These are phyloP conservation scores for Dactylis glomerata DNA, from an alignment of 176 grass and related monocot species.

Conservation along the genomic window DNA sequence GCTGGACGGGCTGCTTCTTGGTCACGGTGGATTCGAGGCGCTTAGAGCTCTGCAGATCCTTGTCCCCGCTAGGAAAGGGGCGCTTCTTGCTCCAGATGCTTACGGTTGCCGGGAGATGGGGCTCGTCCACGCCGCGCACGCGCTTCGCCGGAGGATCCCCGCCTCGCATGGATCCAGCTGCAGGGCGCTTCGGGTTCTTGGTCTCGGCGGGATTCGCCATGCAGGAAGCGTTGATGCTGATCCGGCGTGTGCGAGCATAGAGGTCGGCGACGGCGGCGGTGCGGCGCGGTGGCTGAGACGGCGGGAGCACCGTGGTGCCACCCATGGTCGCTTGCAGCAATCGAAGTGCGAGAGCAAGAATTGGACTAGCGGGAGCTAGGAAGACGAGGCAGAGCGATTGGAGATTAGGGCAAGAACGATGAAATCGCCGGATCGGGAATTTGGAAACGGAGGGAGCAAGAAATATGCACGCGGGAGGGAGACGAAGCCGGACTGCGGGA, in stretches of 20 bases:
- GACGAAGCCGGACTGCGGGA: no score
- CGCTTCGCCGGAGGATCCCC: background rate
- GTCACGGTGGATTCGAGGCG: background rate
- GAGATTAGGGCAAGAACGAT: background rate
- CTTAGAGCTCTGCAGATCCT: background rate
- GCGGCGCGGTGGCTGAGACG: background rate
- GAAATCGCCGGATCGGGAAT: background rate
- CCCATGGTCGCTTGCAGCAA: background rate
- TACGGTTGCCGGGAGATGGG: no score
- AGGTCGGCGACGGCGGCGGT: background rate
- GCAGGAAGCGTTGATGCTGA: background rate
- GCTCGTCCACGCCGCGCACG: background rate
- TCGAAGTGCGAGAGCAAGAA: background rate
- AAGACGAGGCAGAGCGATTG: background rate
- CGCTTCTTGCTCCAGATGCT: background rate
- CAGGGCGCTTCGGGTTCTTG: background rate
- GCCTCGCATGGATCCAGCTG: no score
- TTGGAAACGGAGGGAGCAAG: background rate
- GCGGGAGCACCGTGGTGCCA: background rate
- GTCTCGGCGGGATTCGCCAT: background rate
- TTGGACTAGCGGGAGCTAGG: background rate
- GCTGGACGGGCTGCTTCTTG: background rate
- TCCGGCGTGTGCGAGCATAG: background rate
- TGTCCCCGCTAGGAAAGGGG: background rate
- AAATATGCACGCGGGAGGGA: background rate